These are phyloP conservation scores for Mycena kentingensis DNA, from an alignment of 768 basidiomycete genomes.

Conservation along the genomic window DNA sequence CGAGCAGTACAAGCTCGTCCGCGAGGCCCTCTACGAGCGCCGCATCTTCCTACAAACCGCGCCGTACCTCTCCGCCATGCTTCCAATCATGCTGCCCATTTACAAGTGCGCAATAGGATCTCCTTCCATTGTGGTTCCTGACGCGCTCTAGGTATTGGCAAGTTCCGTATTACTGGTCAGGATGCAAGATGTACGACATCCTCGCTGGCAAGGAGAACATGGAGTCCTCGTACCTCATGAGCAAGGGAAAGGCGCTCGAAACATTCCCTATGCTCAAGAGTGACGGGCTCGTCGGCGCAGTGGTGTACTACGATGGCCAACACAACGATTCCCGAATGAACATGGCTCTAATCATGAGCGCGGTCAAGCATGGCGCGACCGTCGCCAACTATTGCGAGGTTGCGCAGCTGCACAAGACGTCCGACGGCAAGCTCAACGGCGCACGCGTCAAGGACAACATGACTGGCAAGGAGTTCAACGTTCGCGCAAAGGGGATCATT, in stretches of 20 bases:
- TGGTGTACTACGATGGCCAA: slow-evolving; percentile 98
- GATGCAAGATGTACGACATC: slow-evolving; percentile 95
- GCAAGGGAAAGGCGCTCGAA: slow-evolving; percentile 88
- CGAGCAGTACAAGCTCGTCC: slow-evolving; percentile 93
- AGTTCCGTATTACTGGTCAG: slow-evolving; percentile 92
- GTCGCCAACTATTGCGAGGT: slow-evolving; percentile 92
- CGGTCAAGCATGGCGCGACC: slow-evolving; percentile 86
- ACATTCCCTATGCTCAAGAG: slow-evolving; percentile 96
- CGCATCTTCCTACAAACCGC: slow-evolving; percentile 94
- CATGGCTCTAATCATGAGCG: slow-evolving; percentile 90
- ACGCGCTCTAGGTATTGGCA: slow-evolving; percentile 82
- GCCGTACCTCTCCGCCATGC: slow-evolving; percentile 87
- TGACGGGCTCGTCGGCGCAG: slow-evolving; percentile 88
- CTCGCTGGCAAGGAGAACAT: slow-evolving; percentile 96
- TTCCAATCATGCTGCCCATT: slow-evolving; percentile 96
- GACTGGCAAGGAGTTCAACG: slow-evolving; percentile 79
- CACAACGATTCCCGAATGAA: slow-evolving; percentile 99
- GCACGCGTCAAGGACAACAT: slow-evolving; percentile 80
- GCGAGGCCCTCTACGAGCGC: slow-evolving; percentile 92
- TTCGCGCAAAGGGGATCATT: slow-evolving; percentile 87
- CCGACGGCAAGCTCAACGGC: slow-evolving; percentile 65
- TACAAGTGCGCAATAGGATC: slow-evolving; percentile 66
- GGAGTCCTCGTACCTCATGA: slow-evolving; percentile 95
- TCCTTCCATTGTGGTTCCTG: slow-evolving; percentile 5
- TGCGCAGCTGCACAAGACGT: slow-evolving; percentile 69